Evolutionary conservation across 1,139 yeast species (phyloP), one percentile per base, ranked within the genome.

Genomic region (Entelexis sorbosivorans): DNA sequence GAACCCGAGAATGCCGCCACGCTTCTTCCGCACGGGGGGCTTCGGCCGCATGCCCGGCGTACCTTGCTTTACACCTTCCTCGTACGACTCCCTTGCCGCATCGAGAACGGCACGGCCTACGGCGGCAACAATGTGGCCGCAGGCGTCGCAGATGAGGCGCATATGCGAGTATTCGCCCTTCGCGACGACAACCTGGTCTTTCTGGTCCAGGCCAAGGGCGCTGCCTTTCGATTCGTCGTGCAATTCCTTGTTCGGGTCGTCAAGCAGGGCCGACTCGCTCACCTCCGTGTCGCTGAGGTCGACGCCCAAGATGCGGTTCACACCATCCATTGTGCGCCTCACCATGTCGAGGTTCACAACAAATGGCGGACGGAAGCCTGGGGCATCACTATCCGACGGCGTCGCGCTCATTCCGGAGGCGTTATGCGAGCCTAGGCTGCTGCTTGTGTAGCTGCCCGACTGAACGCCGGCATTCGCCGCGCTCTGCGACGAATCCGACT

Each of bases 1-100:
- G 68, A 86, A 86, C 0, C 95, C 95, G 45, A 86, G 70, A 13
- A 86, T 88, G 36, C 95, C 95, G 24, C 95, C 95, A 64, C 94
- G 75, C 70, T 89, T 77, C 66, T 79, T 73, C 60, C 60, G 63
- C 54, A 58, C 55, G 16, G 57, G 58, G 32, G 54, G 56, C 50
- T 42, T 56, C 51, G 58, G 60, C 56, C 40, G 58, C 49, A 33
- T 44, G 13, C 31, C 33, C 19, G 51, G 54, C 20, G 43, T 39
- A 40, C 58, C 58, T 17, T 55, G 53, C 17, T 59, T 62, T 5
- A 31, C 45, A 36, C 49, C 46, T 42, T 56, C 56, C 40, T 53
- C 57, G 28, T 52, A 56, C 29, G 60, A 55, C 31, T 63, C 66
- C 5, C 50, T 51, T 3, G 67, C 66, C 5, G 64, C 67, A 10